Evolutionary conservation across 805 yeast species (phyloP).

Genomic region (Scheffersomyces amazonensis): DNA sequence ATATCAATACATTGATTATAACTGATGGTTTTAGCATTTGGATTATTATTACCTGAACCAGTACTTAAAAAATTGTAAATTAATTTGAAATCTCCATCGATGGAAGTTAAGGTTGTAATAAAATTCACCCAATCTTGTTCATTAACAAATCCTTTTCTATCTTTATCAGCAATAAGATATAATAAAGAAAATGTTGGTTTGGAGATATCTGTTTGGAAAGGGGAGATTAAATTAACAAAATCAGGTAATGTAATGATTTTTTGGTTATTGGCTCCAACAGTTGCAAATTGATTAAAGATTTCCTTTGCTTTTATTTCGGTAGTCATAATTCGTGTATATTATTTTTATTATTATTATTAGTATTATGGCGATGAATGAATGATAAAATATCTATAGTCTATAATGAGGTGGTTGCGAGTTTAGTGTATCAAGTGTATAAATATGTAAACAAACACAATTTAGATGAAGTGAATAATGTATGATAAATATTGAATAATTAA

Average conservation of each 20-base stretch:
- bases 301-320: slow-evolving; percentile 26
- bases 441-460: too few species aligned
- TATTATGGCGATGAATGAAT: too few species aligned
- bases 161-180: slow-evolving; percentile 76
- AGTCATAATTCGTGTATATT: too few species aligned
- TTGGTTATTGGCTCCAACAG: slow-evolving; percentile 16
- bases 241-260: slow-evolving; percentile 31
- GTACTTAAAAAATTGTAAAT: slow-evolving; percentile 20
- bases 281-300: slow-evolving; percentile 38
- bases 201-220: slow-evolving; percentile 39
- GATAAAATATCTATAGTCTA: too few species aligned
- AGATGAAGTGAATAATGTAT: too few species aligned
- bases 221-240: slow-evolving; percentile 37
- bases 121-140: slow-evolving; percentile 74
- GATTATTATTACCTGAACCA: slow-evolving; percentile 7
- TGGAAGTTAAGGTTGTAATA: slow-evolving; percentile 44
- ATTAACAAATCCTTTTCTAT: slow-evolving; percentile 63
- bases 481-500: too few species aligned
- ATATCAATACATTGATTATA: slow-evolving; percentile 34
- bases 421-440: too few species aligned
- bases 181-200: slow-evolving; percentile 48
- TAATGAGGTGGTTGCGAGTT: too few species aligned
- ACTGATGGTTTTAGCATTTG: slow-evolving; percentile 11
- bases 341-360: too few species aligned
- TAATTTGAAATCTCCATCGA: slow-evolving; percentile 29